phyloP scores from a whole-genome alignment of 495 filamentous ascomycete species.

The Penicillium desertorum region DNA sequence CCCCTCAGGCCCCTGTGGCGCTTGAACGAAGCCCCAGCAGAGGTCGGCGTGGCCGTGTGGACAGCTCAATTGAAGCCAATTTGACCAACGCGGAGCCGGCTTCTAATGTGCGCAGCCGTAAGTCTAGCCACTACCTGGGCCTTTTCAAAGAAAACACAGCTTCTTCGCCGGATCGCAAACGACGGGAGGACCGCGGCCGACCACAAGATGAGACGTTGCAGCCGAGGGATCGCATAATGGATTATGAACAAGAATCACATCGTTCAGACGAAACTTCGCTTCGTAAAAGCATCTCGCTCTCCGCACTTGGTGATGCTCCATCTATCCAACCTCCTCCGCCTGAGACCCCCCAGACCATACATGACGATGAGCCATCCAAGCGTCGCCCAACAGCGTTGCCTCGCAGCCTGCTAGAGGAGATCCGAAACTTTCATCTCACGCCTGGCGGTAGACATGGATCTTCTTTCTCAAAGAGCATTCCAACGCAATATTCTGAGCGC shows the following conservation, averaged over 20 bases:
- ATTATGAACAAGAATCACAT: constrained; percentile 11
- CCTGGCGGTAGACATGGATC: constrained; percentile 51
- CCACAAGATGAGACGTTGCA: constrained; percentile 33
- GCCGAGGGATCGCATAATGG: constrained; percentile 16
- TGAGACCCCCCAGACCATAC: constrained; percentile 12
- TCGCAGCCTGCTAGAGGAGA: constrained; percentile 59
- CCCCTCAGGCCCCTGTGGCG: constrained; percentile 15
- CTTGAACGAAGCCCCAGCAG: constrained; percentile 45
- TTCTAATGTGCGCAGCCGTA: constrained; percentile 81
- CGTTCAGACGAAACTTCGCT: constrained; percentile 20
- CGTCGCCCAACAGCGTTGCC: constrained; percentile 37
- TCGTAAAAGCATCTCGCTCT: constrained; percentile 38
- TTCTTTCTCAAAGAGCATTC: constrained; percentile 57
- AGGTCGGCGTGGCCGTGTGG: constrained; percentile 56
- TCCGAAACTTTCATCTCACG: constrained; percentile 59
- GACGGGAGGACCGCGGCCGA: constrained; percentile 37
- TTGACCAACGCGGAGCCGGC: constrained; percentile 68
- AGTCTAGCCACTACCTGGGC: constrained; percentile 87
- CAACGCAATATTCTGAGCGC: constrained; percentile 45
- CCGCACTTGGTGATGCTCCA: constrained; percentile 32
- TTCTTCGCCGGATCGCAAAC: constrained; percentile 46
- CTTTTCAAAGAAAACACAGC: constrained; percentile 88
- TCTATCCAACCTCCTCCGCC: constrained; percentile 21
- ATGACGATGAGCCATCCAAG: constrained; percentile 31
- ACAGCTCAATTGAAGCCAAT: constrained; percentile 81